A percentile compares a stretch with the other conserved stretches of the same genome.
phyloP scores from a whole-genome alignment of 1,284 basidiomycete genomes.

The Cutaneotrichosporon mucoides region DNA sequence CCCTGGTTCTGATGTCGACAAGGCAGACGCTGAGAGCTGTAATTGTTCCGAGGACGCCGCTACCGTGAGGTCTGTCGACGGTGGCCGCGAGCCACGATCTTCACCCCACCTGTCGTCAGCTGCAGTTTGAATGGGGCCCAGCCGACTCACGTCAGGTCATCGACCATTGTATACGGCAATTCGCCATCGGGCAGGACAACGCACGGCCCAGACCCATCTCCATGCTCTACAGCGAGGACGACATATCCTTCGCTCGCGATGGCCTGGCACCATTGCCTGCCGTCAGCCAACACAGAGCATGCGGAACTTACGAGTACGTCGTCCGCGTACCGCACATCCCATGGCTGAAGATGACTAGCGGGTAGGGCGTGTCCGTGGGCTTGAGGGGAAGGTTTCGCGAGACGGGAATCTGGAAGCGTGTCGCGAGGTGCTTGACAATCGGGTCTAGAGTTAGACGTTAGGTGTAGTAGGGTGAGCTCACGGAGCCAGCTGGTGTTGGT shows the following conservation, averaged over 20 bases:
- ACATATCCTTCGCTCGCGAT: constrained; percentile 70
- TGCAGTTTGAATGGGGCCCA: too few species aligned
- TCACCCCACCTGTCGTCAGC: constrained; percentile 1
- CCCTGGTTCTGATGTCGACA: not conserved
- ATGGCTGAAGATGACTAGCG: constrained; percentile 73
- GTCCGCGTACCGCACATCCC: constrained; percentile 70
- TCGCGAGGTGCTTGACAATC: not conserved
- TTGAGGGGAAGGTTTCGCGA: not conserved
- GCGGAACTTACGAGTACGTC: constrained; percentile 58
- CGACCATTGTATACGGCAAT: not conserved
- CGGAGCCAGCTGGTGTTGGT: not conserved
- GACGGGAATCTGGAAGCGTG: not conserved
- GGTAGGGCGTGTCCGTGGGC: constrained; percentile 51
- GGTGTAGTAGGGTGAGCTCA: not conserved
- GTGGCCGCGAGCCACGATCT: constrained; percentile 2
- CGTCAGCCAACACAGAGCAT: not conserved
- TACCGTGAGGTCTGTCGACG: not conserved
- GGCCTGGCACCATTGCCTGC: constrained; percentile 63
- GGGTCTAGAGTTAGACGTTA: not conserved
- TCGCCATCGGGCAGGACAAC: not conserved
- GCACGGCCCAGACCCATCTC: constrained; percentile 63
- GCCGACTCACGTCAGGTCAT: not conserved
- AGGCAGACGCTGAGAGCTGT: not conserved
- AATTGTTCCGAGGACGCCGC: too few species aligned
- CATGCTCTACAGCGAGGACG: constrained; percentile 70